Evolutionary conservation across 1,139 yeast species (phyloP), one percentile per base, ranked within the genome.

Genomic region (Nakaseomyces uthaithaninus): DNA sequence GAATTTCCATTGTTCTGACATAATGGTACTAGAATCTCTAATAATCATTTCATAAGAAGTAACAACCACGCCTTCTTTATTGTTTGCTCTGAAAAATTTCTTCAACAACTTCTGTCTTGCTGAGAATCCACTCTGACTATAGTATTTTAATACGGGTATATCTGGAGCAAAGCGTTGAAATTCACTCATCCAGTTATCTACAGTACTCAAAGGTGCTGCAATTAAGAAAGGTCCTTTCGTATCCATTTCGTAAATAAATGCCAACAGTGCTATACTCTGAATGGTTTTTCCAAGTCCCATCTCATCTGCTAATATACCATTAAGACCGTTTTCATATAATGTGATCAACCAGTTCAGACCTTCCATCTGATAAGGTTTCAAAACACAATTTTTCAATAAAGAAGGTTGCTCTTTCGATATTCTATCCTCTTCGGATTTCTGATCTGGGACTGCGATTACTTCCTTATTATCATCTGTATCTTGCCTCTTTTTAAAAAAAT

Each of bases 251-350:
- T 82, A 73, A 34, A 91, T 66, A 55, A 81, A 85, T 9, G 86
- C 75, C 11, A 89, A 55, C 47, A 89, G 70, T 0, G 94, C 72
- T 42, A 91, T 84, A 36, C 93, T 81, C 59, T 89, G 95, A 10
- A 89, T 63, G 0, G 97, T 91, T 57, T 89, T 89, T 4, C 98
- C 97, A 31, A 87, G 66, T 0, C 97, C 97, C 97, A 89, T 91
- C 60, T 89, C 97, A 62, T 91, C 97, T 0, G 97, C 97, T 23
- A 91, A 65, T 26, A 91, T 87, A 3, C 98, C 98, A 62, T 91
- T 91, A 25, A 91, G 67, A 0, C 97, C 98, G 60, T 91, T 91
- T 58, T 89, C 94, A 58, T 82, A 91, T 23, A 91, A 66, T 0
- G 95, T 82, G 10, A 80, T 73, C 38, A 91, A 65, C 97, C 97